A percentile compares a stretch with the other conserved stretches of the same genome.
Evolutionary conservation across 75 land plant genomes (phyloP).

Genomic region (Pinus taeda): DNA sequence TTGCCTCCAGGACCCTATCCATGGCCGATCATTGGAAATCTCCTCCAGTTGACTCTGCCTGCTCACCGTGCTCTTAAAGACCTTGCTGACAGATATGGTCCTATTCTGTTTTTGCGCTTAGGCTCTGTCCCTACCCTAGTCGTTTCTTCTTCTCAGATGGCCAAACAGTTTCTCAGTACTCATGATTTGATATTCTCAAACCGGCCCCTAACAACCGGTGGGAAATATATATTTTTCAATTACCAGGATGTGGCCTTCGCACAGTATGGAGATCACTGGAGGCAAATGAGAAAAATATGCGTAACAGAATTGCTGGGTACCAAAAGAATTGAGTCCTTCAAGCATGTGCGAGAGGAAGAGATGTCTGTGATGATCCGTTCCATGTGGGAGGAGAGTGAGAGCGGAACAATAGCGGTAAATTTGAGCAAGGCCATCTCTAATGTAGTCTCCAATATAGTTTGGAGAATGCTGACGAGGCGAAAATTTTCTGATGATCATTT

Average conservation of each 20-base stretch:
- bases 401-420: neutral
- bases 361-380: neutral
- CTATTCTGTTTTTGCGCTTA: constrained; percentile 30
- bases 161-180: constrained; percentile 38
- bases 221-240: constrained; percentile 20
- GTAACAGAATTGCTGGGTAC: constrained; percentile 31
- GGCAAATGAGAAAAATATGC: constrained; percentile 47
- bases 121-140: constrained; percentile 37
- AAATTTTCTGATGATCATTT: neutral
- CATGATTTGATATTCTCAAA: constrained; percentile 25
- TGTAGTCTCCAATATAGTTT: neutral
- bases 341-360: neutral
- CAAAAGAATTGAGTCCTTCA: neutral
- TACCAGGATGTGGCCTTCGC: constrained; percentile 26
- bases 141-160: constrained; percentile 36
- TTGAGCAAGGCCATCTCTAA: neutral
- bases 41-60: constrained; percentile 22
- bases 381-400: neutral
- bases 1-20: constrained; percentile 11
- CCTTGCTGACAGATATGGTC: constrained; percentile 29
- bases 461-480: neutral
- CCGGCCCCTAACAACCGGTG: constrained; percentile 29
- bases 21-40: constrained; percentile 33
- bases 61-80: constrained; percentile 14
- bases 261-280: constrained; percentile 45